Conservation (phyloP, 176 grass and related monocot genomes). For the Rhynchospora tenuis region DNA sequence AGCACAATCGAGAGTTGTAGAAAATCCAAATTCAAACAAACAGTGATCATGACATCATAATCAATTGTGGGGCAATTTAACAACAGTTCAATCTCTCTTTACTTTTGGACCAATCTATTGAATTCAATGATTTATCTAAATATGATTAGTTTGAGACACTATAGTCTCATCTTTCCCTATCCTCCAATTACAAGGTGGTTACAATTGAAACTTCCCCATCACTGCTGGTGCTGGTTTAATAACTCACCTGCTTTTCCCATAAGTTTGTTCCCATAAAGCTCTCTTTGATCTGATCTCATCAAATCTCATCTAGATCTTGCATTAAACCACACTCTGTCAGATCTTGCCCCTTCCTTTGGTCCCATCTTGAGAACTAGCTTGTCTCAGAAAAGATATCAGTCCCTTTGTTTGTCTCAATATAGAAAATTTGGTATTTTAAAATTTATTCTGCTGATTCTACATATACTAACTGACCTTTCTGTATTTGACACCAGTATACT, state of each 20-base stretch:
- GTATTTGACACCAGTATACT: background rate
- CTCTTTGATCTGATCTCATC: conserved; percentile 15
- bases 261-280: conserved; percentile 7
- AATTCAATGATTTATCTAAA: conserved; percentile 8
- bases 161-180: background rate
- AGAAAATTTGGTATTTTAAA: too few relatives aligned
- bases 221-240: conserved; percentile 26
- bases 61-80: background rate
- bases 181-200: conserved; percentile 23
- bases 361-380: conserved; percentile 17
- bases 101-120: conserved; percentile 9
- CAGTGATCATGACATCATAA: background rate
- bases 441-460: too few relatives aligned
- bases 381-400: conserved; percentile 23
- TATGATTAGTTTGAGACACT: conserved; percentile 1
- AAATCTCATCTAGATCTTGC: conserved; percentile 30
- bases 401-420: background rate
- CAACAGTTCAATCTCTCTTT: conserved; percentile 7
- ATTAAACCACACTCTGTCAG: conserved; percentile 45
- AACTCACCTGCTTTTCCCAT: conserved; percentile 37
- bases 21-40: background rate
- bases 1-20: background rate
- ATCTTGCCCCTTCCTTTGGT: conserved; percentile 30
- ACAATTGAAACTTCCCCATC: conserved; percentile 51
- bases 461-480: background rate